Base-by-base conservation (phyloP, 768 basidiomycete species). In the Tricholoma flavovirens region DNA sequence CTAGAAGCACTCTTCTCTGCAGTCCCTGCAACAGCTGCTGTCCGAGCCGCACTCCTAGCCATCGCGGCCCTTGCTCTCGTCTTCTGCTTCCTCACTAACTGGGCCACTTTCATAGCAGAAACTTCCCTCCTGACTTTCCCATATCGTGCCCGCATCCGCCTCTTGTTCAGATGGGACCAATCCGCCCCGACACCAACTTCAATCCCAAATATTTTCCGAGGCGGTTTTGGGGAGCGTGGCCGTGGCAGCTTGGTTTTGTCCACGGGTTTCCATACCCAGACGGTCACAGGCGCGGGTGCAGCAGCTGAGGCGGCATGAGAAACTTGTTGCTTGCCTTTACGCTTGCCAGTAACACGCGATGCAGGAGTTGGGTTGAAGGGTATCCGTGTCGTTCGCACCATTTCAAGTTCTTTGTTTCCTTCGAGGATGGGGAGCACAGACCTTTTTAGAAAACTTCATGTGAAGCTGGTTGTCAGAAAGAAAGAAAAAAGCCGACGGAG, bases 111-210 rank as follows among this genome's bases (percentile, higher is more conserved):
- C 71, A 79, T 61, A 69, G 68, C 71, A 56, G 57, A 60, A 17
- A 80, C 64, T 36, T 81, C 78, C 49, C 67, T 67, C 56, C 67
- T 62, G 3, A 86, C 73, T 64, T 80, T 81, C 54, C 58, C 69
- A 48, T 69, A 65, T 55, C 86, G 67, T 21, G 77, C 74, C 14
- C 75, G 67, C 57, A 75, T 76, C 59, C 84, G 69, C 54, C 83
- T 72, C 61, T 71, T 79, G 67, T 77, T 88, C 55, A 87, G 67
- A 65, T 87, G 83, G 6, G 75, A 71, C 65, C 74, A 75, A 60
- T 87, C 83, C 49, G 73, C 73, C 4, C 74, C 77, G 5, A 75
- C 71, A 5, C 78, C 82, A 10, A 82, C 74, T 49, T 77, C 76
- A 32, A 52, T 53, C 8, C 76, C 75, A 45, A 74, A 66, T n/a